Percentiles rank a stretch among this genome's conserved stretches.
Conservation (phyloP, 345 rosid species). For the Raphanus raphanistrum region DNA sequence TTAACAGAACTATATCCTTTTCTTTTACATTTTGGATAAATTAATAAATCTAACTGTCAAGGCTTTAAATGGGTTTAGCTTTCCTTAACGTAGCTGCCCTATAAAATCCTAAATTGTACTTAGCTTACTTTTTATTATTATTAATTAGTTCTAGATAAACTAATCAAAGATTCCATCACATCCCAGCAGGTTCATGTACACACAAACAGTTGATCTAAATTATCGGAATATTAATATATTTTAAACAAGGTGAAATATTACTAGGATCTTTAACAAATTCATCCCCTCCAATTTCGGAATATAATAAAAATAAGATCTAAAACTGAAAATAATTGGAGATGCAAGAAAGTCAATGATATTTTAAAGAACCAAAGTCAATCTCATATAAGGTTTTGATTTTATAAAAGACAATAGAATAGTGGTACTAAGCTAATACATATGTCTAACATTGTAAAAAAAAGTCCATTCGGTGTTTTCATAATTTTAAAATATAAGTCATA, state of each 20-base stretch:
- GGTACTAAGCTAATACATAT: background rate
- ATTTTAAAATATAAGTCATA: background rate
- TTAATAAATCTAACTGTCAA: background rate
- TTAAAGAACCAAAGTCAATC: background rate
- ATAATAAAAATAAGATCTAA: background rate
- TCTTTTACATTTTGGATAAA: background rate
- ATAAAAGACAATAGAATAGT: background rate
- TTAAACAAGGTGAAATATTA: background rate
- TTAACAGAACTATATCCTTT: background rate
- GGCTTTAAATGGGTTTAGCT: background rate
- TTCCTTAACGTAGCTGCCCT: background rate
- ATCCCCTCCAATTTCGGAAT: background rate
- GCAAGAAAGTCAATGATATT: background rate
- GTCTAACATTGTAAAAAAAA: background rate
- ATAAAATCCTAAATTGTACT: background rate
- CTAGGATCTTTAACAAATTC: slow-evolving; percentile 6
- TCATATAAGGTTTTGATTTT: background rate
- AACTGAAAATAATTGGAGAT: background rate
- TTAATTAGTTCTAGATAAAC: background rate
- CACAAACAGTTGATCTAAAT: background rate
- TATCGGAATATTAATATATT: background rate
- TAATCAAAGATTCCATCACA: slow-evolving; percentile 18
- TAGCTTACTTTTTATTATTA: background rate
- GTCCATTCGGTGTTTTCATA: background rate
- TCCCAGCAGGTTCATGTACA: slow-evolving; percentile 12